Base-by-base conservation (phyloP, 768 basidiomycete genomes). In the Boletus sp. region DNA sequence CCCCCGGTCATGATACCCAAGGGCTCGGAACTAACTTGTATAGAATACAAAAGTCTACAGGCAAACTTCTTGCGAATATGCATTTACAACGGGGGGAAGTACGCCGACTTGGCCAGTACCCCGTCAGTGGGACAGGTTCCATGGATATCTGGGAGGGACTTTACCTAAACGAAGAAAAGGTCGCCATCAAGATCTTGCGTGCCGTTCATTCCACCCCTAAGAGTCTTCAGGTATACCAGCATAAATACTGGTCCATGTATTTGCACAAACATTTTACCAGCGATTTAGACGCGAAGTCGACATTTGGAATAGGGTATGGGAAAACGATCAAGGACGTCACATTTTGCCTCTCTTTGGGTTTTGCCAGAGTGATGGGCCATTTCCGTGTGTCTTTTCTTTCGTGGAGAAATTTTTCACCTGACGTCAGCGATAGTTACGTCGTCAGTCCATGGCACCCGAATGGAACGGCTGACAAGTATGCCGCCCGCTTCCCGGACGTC, bases 341-440 rank as follows among this genome's bases (percentile, higher is more conserved):
- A 80, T 83, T 46, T 73, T 85, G 2, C 83, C 83, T 1, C 82
- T 85, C 54, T 84, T 81, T 58, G 83, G 83, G 1, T 83, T 80
- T 59, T 79, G 80, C 54, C 78, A 79, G 57, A 73, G 72, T n/a
- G 81, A 83, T 57, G 81, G 81, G 0, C 83, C 83, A 17, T 83
- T 80, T 55, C 83, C 83, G 78, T 83, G 61, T 50, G 77, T 62
- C 12, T 24, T 53, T 36, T 33, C 28, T 3, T 7, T 51, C 12
- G 15, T 42, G 12, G n/a, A 11, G 47, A 14, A 1, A 47, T 41
- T 30, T 44, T 46, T 45, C 14, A 15, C 33, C 36, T 62, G 10
- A 68, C 32, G 8, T 48, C 20, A 24, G 17, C 46, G 33, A 48
- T 52, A 83, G 82, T 35, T 83, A 80, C 58, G 81, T 84, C 71